Conservation (phyloP, 768 basidiomycete genomes). For the Podaxis sp. region DNA sequence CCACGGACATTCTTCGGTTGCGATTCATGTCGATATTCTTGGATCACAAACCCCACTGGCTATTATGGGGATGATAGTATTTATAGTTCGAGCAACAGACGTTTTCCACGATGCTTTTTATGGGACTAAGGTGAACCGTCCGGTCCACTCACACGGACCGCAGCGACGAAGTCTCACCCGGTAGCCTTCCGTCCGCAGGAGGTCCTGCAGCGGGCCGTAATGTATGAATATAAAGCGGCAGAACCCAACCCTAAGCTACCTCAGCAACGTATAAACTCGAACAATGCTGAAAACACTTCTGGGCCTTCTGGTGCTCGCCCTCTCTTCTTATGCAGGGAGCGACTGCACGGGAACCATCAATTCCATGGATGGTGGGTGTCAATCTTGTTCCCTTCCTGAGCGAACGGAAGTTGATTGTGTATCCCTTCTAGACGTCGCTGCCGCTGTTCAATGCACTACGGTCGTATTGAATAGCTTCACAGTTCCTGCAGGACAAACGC, state of each 20-base stretch:
- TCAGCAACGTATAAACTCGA: neutral
- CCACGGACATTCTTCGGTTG: neutral
- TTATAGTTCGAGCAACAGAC: neutral
- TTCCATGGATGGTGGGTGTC: constrained; percentile 17
- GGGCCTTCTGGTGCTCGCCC: constrained; percentile 1
- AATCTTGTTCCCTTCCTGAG: neutral
- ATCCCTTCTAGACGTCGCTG: constrained; percentile 33
- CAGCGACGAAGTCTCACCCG: neutral
- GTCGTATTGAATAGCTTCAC: constrained; percentile 55
- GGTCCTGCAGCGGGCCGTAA: constrained; percentile 1
- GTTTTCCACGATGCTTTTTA: neutral
- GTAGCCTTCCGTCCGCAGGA: neutral
- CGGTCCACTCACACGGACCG: neutral
- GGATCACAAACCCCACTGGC: neutral
- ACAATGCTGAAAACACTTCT: constrained; percentile 2
- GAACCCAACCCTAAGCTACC: neutral
- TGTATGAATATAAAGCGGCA: neutral
- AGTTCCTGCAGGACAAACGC: constrained; percentile 48
- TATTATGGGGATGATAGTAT: neutral
- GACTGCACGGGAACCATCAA: constrained; percentile 16
- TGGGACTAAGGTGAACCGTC: neutral
- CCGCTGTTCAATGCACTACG: constrained; percentile 51
- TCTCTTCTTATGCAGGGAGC: neutral
- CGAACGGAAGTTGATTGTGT: neutral
- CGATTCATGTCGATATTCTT: neutral